Evolutionary conservation across 345 rosid species (phyloP).

Genomic region (Stellera chamaejasme): DNA sequence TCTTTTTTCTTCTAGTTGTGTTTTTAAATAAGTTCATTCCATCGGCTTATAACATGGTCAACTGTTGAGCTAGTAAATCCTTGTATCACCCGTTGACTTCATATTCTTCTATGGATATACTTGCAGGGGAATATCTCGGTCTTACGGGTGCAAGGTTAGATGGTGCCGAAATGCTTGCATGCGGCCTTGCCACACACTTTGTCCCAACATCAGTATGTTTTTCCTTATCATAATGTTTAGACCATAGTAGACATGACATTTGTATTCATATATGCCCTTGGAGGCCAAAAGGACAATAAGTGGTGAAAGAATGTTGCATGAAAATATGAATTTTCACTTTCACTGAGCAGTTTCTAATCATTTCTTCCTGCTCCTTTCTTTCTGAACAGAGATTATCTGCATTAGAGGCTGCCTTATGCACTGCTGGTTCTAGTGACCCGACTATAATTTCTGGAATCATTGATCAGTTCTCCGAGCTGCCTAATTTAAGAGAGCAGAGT

Average conservation of each 20-base stretch:
- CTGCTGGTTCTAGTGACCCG: constrained; percentile 41
- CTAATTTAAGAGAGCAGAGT: constrained; percentile 54
- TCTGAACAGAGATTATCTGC: constrained; percentile 45
- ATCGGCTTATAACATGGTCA: no score
- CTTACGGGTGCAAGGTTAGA: constrained; percentile 74
- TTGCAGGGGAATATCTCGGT: constrained; percentile 69
- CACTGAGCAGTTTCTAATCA: no score
- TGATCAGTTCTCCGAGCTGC: constrained; percentile 42
- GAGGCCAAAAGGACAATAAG: no score
- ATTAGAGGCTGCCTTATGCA: constrained; percentile 51
- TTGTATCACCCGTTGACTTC: constrained; percentile 1
- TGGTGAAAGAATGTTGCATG: constrained; percentile 3
- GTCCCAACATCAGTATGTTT: constrained; percentile 53
- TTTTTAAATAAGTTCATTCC: no score
- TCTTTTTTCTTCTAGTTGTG: constrained; percentile 2
- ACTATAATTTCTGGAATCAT: constrained; percentile 42
- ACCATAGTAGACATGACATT: constrained; percentile 1
- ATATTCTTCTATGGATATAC: neutral
- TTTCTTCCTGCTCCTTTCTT: constrained; percentile 4
- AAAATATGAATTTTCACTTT: neutral
- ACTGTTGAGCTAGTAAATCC: neutral
- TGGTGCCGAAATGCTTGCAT: constrained; percentile 81
- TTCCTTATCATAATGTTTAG: constrained; percentile 2
- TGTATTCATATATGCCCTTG: no score
- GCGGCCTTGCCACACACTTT: constrained; percentile 90